Base-by-base conservation (phyloP, 2,329 filamentous ascomycete species). In the Aspergillus sergii region DNA sequence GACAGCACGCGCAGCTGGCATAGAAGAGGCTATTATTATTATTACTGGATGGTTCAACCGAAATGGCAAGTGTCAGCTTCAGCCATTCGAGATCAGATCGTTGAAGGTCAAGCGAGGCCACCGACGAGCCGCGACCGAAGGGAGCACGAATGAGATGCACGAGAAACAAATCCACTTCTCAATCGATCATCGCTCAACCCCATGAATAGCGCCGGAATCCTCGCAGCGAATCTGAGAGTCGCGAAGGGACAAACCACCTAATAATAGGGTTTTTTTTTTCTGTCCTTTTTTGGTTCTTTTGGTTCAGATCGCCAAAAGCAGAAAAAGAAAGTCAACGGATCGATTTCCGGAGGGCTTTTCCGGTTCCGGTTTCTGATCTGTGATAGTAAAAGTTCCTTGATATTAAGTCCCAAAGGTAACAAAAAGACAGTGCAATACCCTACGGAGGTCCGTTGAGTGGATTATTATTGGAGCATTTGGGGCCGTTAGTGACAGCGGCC, bases 131-230 rank as follows among this genome's bases (percentile, higher is more conserved):
- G 51, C 51, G 51, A 55, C 51, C 32, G 32, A 39, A 51, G 32
- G 12, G 30, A 21, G 51, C 51, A 55, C 51, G 32, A 55, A 55
- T 55, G 16, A 39, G 21, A 39, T 34, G 48, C 48, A 14, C 23
- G 51, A 36, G n/a, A 55, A 39, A 32, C 50, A 53, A 53, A 55
- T 55, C 34, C 34, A 55, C 51, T 28, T 54, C 36, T 55, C 51
- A 55, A 36, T 36, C 32, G 21, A 55, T 55, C 34, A 39, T 36
- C n/a, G 50, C 23, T 34, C 48, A 36, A 36, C 23, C 23, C 45
- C 45, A 48, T 53, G 14, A 53, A 53, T 34, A 53, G 50, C 50
- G 28, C 50, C 21, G n/a, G 30, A 53, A 53, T 39, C 36, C 39
- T 57, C n/a, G 55, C 39, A 46, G 23, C 36, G 39, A 41, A 57